A percentile compares a stretch with the other conserved stretches of the same genome.
Conservation (phyloP, 441 rosid genomes). For the Bruguiera hainesii region DNA sequence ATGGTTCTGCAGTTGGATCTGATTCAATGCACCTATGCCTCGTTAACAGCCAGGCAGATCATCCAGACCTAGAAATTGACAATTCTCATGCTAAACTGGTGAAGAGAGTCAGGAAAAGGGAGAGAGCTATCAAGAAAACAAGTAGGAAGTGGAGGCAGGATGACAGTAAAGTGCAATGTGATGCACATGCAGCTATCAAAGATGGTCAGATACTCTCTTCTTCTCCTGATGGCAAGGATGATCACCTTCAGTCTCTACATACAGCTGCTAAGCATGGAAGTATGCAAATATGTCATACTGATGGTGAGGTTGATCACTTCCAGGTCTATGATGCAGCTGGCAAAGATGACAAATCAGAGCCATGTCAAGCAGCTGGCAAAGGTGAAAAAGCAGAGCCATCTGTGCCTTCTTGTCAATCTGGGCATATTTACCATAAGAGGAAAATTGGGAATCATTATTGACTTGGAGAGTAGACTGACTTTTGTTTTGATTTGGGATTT, state of each 20-base stretch:
- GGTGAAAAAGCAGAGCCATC: slow-evolving; percentile 6
- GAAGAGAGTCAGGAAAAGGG: slow-evolving; percentile 29
- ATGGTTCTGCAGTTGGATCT: slow-evolving; percentile 25
- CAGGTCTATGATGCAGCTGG: slow-evolving; percentile 18
- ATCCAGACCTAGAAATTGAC: slow-evolving; percentile 15
- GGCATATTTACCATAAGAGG: too few relatives aligned
- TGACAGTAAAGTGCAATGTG: slow-evolving; percentile 23
- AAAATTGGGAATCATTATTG: too few relatives aligned
- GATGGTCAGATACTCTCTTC: slow-evolving; percentile 16
- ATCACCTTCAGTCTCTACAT: slow-evolving; percentile 12
- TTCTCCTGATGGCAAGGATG: slow-evolving; percentile 6
- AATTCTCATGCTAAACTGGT: slow-evolving; percentile 20
- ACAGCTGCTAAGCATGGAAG: slow-evolving; percentile 6
- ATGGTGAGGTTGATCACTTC: slow-evolving; percentile 8
- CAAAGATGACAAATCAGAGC: slow-evolving; percentile 12
- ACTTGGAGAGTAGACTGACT: too few relatives aligned
- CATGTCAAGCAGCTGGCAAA: slow-evolving; percentile 16
- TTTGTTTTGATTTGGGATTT: too few relatives aligned
- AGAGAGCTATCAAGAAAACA: slow-evolving; percentile 31
- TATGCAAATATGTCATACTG: background rate
- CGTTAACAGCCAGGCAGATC: slow-evolving; percentile 8
- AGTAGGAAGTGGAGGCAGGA: slow-evolving; percentile 23
- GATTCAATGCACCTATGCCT: slow-evolving; percentile 25
- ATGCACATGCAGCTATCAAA: slow-evolving; percentile 18
- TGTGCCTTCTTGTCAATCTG: too few relatives aligned